Conservation (phyloP, 2,329 filamentous ascomycete species). For the Pseudocercospora crystallina region DNA sequence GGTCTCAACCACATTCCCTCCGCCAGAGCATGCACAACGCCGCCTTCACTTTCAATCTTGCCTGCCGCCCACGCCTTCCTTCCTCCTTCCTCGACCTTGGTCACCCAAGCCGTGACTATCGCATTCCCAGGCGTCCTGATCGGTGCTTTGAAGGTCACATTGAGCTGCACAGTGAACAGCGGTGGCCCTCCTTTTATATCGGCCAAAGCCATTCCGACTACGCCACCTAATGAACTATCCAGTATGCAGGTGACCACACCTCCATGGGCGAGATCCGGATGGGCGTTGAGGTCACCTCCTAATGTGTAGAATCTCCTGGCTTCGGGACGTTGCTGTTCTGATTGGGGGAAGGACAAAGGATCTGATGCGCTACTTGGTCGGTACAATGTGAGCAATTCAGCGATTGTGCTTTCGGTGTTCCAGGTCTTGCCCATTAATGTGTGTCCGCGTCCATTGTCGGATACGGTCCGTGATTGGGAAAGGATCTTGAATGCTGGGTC, state of each 20-base stretch:
- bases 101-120: slow-evolving; percentile 22
- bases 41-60: slow-evolving; percentile 21
- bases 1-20: slow-evolving; percentile 26
- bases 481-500: slow-evolving; percentile 19
- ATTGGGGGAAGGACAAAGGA: slow-evolving; percentile 5
- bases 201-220: slow-evolving; percentile 16
- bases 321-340: slow-evolving; percentile 17
- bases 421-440: slow-evolving; percentile 26
- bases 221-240: slow-evolving; percentile 19
- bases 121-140: slow-evolving; percentile 23
- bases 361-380: slow-evolving; percentile 5
- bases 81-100: slow-evolving; percentile 16
- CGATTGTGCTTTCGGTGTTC: slow-evolving; percentile 22
- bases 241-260: slow-evolving; percentile 23
- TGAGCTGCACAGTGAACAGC: slow-evolving; percentile 25
- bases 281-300: slow-evolving; percentile 23
- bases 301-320: slow-evolving; percentile 23
- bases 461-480: slow-evolving; percentile 18
- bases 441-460: slow-evolving; percentile 21
- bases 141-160: slow-evolving; percentile 23
- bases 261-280: slow-evolving; percentile 23
- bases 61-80: slow-evolving; percentile 25
- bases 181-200: slow-evolving; percentile 8
- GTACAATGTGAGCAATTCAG: slow-evolving; percentile 17
- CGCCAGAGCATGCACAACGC: slow-evolving; percentile 20